Base-by-base conservation (phyloP, 208 protist species). In the Phytomonas francai region DNA sequence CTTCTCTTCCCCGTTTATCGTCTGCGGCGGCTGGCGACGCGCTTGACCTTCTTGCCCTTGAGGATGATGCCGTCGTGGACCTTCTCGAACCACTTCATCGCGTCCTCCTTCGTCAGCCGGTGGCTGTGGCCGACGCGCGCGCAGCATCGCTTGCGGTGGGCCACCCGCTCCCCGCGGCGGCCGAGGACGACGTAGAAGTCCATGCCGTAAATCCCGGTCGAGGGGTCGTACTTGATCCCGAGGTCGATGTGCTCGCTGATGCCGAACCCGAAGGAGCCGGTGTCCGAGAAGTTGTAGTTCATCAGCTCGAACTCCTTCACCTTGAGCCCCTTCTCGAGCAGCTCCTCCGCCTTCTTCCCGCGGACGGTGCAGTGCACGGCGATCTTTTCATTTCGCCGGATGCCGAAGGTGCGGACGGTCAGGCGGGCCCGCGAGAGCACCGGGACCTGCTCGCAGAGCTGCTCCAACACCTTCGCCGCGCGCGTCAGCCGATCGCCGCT, bases 161-260 rank as follows among this genome's bases (percentile, higher is more conserved):
- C 74, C 45, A 99, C 98, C 74, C 98, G 94, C 76, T 89, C 86
- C 68, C 98, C 98, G 74, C 97, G 96, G 80, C 99, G 95, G 56
- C 88, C 85, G 64, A 99, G 96, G 66, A 99, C 97, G 69, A 99
- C 97, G 89, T 97, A 99, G 83, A 98, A 97, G 82, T 97, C 91
- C 92, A 98, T 97, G 82, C 97, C 97, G 80, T 98, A 99, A 70
- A 99, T 99, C 91, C 99, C 99, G 45, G 97, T 99, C 69, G 83
- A 89, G 74, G 98, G 98, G 81, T 99, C 99, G 92, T 99, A 99
- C 92, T 99, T 99, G 86, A 99, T 96, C 72, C 99, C 99, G 58
- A 99, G 96, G 94, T 99, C 99, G 74, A 99, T 99, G 96, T 99
- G 99, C 92, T 99, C 99, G 71, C 97, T 85, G 82, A 99, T 99